Percentiles rank a stretch among this genome's conserved stretches.
phyloP scores from a whole-genome alignment of 257 asterid genomes.

The Oldenlandia corymbosa region DNA sequence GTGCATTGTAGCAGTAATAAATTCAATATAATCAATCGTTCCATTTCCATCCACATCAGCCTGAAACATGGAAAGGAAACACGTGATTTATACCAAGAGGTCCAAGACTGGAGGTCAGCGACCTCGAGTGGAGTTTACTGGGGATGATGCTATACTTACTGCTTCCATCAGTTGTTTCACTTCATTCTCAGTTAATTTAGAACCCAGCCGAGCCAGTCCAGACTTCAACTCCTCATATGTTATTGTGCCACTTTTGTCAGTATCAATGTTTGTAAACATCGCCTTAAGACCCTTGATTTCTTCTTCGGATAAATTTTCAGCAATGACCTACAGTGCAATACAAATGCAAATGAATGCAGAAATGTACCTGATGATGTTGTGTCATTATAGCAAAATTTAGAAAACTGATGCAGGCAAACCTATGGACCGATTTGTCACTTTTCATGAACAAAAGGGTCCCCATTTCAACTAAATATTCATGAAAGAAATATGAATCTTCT shows the following conservation, averaged over 20 bases:
- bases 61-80: conserved; percentile 31
- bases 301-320: conserved; percentile 85
- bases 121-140: not conserved
- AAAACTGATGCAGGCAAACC: not conserved
- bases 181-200: conserved; percentile 71
- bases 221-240: conserved; percentile 79
- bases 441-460: not conserved
- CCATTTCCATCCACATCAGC: conserved; percentile 98
- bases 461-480: not conserved
- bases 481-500: not conserved
- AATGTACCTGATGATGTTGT: not conserved
- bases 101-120: conserved; percentile 7
- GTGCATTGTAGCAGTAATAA: conserved; percentile 94
- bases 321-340: conserved; percentile 55
- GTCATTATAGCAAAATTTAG: not conserved
- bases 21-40: conserved; percentile 83
- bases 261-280: conserved; percentile 71
- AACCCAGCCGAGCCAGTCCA: conserved; percentile 84
- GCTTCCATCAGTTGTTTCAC: conserved; percentile 93
- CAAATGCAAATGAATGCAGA: conserved; percentile 9
- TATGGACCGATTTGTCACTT: not conserved
- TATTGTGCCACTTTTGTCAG: conserved; percentile 81
- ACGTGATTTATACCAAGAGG: conserved; percentile 7
- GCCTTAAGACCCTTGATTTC: conserved; percentile 81
- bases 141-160: conserved; percentile 34